Evolutionary conservation across 2,329 filamentous ascomycete genomes (phyloP), one percentile per base, ranked within the genome.

Genomic region (Colletotrichum siamense): DNA sequence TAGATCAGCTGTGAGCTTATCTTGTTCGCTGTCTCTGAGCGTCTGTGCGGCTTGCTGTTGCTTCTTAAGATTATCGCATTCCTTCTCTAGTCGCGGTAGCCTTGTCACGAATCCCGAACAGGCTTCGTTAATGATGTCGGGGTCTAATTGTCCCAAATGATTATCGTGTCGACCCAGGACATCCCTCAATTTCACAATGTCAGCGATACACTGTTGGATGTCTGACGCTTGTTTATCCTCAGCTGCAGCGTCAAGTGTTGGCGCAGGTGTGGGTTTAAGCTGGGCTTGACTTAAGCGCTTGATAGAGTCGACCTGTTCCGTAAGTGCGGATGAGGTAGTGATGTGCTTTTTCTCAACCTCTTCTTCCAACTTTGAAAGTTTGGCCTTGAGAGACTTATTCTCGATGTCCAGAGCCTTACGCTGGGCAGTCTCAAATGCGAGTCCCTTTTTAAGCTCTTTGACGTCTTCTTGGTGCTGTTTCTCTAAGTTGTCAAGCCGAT

Each of bases 131-230:
- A 68, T 69, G n/a, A 71, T 57, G 5, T 61, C 70, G 39, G 67
- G 30, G 32, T 77, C 76, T 26, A 77, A 32, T 18, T 77, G 69
- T 26, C 69, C 76, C 10, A 77, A 70, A 13, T 75, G 68, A 5
- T 18, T 26, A 15, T 75, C 69, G 16, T 71, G 73, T 18, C 26
- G 22, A 15, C 18, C 18, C 24, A 62, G 15, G 10, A 36, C 32
- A 22, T 26, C n/a, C n/a, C 32, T 39, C 7, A 64, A 32, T 15
- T n/a, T 16, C 7, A 39, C 28, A 10, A 64, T 64, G 15, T 22
- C 61, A 6, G 13, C 26, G 22, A 59, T 10, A 59, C 55, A 59
- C 26, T 8, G 26, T 13, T 18, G 16, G 10, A 76, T 22, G 12
- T 71, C 59, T 26, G 16, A 59, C 7, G 57, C 15, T 18, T 63